Conservation (phyloP, 306 rosid genomes). For the Casuarina glauca region DNA sequence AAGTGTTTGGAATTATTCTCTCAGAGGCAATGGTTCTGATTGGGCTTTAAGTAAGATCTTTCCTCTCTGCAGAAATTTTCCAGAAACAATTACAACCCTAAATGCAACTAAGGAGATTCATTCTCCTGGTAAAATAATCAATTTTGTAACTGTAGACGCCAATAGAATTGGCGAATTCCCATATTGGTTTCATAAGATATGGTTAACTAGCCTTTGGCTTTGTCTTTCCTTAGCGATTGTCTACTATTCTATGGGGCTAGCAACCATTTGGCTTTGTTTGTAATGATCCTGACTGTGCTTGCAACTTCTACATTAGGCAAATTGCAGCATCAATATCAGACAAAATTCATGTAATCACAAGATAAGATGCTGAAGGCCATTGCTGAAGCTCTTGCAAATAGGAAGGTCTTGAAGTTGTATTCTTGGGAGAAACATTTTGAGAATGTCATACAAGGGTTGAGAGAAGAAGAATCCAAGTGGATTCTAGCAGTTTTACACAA, state of each 20-base stretch:
- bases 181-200: slow-evolving; percentile 34
- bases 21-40: slow-evolving; percentile 76
- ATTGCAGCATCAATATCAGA: slow-evolving; percentile 32
- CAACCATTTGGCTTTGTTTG: slow-evolving; percentile 26
- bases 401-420: slow-evolving; percentile 40
- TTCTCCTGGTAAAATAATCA: slow-evolving; percentile 81
- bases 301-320: slow-evolving; percentile 28
- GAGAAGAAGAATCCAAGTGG: no score
- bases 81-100: slow-evolving; percentile 52
- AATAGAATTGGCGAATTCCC: slow-evolving; percentile 44
- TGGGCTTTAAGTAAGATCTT: slow-evolving; percentile 64
- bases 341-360: slow-evolving; percentile 25
- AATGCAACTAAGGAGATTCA: slow-evolving; percentile 55
- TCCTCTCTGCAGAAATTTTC: slow-evolving; percentile 60
- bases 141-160: slow-evolving; percentile 75
- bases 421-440: slow-evolving; percentile 39
- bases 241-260: slow-evolving; percentile 29
- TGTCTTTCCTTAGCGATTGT: slow-evolving; percentile 21
- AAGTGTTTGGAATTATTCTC: slow-evolving; percentile 64
- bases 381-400: slow-evolving; percentile 31
- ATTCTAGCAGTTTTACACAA: no score
- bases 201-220: slow-evolving; percentile 33
- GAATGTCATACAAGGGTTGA: slow-evolving; percentile 16
- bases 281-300: slow-evolving; percentile 15
- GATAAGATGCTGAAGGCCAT: slow-evolving; percentile 27